Evolutionary conservation across 73 alveolate species (phyloP).

Genomic region (Halteria grandinella): DNA sequence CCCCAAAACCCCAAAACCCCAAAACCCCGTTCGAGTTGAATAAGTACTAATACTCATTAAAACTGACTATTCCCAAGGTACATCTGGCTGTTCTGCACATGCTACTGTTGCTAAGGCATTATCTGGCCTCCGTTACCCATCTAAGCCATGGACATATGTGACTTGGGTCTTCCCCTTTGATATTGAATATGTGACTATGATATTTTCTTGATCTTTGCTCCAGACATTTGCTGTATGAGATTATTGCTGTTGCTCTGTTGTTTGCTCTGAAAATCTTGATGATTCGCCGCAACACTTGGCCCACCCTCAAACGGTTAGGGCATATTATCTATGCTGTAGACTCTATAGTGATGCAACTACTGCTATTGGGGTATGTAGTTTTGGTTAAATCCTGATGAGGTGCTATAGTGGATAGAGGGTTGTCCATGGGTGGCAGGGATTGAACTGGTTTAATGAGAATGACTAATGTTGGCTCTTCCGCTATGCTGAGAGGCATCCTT

Average conservation of each 20-base stretch:
- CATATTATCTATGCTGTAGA: slow-evolving; percentile 39
- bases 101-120: no score
- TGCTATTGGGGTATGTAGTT: neutral
- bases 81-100: no score
- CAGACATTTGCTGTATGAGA: neutral
- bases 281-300: slow-evolving; percentile 15
- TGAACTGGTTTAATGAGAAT: no score
- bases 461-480: slow-evolving; percentile 12
- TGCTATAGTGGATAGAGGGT: no score
- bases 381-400: neutral
- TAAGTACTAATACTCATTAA: no score
- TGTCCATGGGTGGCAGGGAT: no score
- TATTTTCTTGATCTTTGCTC: neutral
- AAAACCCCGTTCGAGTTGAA: no score
- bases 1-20: no score
- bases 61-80: no score
- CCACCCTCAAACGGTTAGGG: neutral
- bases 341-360: slow-evolving; percentile 12
- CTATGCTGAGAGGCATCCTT: neutral
- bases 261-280: slow-evolving; percentile 8
- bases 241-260: neutral
- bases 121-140: no score
- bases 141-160: no score
- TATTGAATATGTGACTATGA: neutral
- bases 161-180: slow-evolving; percentile 40